Conservation (phyloP, 257 asterid species). For the Solanum piurae region DNA sequence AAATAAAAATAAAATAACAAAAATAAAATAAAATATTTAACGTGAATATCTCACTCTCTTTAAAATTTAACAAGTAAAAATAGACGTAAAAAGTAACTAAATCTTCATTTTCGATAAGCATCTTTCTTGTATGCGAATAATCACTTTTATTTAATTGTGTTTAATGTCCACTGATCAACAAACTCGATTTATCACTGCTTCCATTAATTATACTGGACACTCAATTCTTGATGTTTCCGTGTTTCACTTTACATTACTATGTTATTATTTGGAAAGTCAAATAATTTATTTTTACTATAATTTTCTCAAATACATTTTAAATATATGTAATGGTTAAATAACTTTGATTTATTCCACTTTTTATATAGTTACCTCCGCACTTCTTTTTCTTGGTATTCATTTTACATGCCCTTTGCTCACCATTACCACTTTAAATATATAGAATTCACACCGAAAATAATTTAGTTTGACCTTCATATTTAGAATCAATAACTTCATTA, state of each 20-base stretch:
- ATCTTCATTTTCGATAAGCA: background rate
- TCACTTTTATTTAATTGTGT: background rate
- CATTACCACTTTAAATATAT: too few species aligned
- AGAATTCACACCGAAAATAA: too few species aligned
- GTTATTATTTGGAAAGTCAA: background rate
- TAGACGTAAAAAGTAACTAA: background rate
- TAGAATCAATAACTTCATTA: background rate
- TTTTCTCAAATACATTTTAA: background rate
- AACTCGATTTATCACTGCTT: background rate
- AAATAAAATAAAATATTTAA: too few species aligned
- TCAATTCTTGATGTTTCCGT: background rate
- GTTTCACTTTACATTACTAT: background rate
- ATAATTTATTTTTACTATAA: too few species aligned
- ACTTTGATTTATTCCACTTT: too few species aligned
- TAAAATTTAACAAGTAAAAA: too few species aligned
- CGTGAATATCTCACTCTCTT: too few species aligned
- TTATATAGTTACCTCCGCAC: background rate
- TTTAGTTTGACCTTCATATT: too few species aligned
- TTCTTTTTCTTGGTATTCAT: background rate
- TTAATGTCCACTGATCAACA: background rate
- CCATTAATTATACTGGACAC: background rate
- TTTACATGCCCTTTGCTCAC: background rate
- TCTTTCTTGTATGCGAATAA: background rate
- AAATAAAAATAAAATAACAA: too few species aligned
- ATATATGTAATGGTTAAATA: too few species aligned